Evolutionary conservation across 345 rosid genomes (phyloP).

Genomic region (Sisymbrium irio): DNA sequence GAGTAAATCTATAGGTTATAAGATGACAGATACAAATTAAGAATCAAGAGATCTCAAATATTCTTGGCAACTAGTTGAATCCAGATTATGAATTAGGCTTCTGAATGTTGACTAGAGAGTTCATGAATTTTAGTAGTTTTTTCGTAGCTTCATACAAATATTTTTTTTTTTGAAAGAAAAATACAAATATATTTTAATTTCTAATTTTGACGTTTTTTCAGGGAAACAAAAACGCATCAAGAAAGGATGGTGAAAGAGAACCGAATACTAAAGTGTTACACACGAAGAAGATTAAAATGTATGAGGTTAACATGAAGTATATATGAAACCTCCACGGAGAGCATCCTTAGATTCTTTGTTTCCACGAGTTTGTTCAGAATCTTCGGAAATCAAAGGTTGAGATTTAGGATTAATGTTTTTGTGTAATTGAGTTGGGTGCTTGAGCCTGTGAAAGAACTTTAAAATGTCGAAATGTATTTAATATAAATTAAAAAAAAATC

Average conservation of each 20-base stretch:
- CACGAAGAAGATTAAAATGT: constrained; percentile 14
- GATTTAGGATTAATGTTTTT: not conserved
- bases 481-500: not conserved
- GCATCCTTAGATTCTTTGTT: constrained; percentile 10
- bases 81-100: too few relatives aligned
- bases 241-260: constrained; percentile 6
- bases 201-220: too few relatives aligned
- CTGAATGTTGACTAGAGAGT: too few relatives aligned
- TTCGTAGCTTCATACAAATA: too few relatives aligned
- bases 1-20: not conserved
- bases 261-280: constrained; percentile 11
- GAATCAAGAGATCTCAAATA: not conserved
- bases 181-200: too few relatives aligned
- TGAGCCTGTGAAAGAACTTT: not conserved
- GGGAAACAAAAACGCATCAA: not conserved
- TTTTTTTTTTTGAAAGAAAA: too few relatives aligned
- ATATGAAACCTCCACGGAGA: not conserved
- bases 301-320: constrained; percentile 14
- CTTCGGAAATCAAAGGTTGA: not conserved
- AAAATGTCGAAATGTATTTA: not conserved
- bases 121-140: too few relatives aligned
- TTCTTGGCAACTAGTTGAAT: too few relatives aligned
- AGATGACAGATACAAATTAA: not conserved
- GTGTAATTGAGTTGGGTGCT: not conserved
- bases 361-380: constrained; percentile 2